Conservation (phyloP, 2,329 filamentous ascomycete species). For the Herpotrichia juniperi region DNA sequence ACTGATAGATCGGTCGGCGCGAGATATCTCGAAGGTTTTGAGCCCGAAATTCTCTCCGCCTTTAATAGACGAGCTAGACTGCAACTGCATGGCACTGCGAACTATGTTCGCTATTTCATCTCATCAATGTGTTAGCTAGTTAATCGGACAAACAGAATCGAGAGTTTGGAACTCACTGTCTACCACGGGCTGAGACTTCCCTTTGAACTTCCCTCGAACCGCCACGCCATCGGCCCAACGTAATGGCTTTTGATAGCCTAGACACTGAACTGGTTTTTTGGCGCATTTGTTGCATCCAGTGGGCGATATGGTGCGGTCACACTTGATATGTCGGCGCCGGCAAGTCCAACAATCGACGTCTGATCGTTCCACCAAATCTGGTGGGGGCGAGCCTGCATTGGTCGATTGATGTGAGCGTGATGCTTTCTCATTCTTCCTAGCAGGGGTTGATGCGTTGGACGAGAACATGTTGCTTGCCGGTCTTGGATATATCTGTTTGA, state of each 20-base stretch:
- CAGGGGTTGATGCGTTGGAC: conserved; percentile 11
- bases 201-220: conserved; percentile 31
- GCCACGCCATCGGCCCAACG: conserved; percentile 44
- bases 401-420: conserved; percentile 11
- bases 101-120: conserved; percentile 21
- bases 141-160: not conserved
- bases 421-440: conserved; percentile 10
- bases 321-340: conserved; percentile 44
- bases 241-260: conserved; percentile 40
- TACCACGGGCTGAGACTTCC: conserved; percentile 28
- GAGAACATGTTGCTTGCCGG: conserved; percentile 16
- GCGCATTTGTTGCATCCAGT: conserved; percentile 42
- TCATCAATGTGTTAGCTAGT: not conserved
- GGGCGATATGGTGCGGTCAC: conserved; percentile 41
- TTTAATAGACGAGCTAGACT: conserved; percentile 13
- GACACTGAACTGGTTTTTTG: conserved; percentile 39
- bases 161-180: conserved; percentile 18
- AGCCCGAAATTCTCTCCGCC: conserved; percentile 22
- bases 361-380: conserved; percentile 20
- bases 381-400: conserved; percentile 2
- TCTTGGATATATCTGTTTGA: conserved; percentile 14
- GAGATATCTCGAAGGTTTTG: conserved; percentile 5
- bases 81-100: conserved; percentile 16
- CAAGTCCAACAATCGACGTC: conserved; percentile 42
- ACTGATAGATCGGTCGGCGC: conserved; percentile 8